Evolutionary conservation across 306 rosid genomes (phyloP), one percentile per base, ranked within the genome.

Genomic region (Purshia tridentata): DNA sequence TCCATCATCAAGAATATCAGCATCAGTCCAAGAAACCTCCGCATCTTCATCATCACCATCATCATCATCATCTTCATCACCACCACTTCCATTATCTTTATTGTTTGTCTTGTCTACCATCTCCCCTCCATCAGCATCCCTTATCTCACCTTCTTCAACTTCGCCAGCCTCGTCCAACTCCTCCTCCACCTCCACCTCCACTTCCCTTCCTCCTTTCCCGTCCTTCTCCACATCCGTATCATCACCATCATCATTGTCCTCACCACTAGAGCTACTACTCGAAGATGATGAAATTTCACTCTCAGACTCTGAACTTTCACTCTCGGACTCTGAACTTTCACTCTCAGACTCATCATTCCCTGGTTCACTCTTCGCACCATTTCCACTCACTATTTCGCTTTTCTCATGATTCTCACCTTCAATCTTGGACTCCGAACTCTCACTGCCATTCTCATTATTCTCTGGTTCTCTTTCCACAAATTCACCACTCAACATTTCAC

Each of bases 111-210:
- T 37, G 20, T 14, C 45, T 14, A 1, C 67, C 72, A 64, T 44
- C 47, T 66, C 77, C 67, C 52, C 51, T 54, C 23, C 84, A 73
- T 66, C 86, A 20, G 78, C 83, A 76, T 80, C 90, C 71, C 80
- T 77, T 80, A 87, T 78, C 83, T 91, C 93, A 14, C 96, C 98
- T 73, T 90, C 98, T 80, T 90, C 97, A 75, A 85, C 68, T 46
- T 89, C 91, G 54, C 65, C 76, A 11, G 6, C 59, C 81, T 46
- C 59, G 0, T 62, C 41, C 2, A 13, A 68, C 2, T 42, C 12
- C 39, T 35, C 65, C 80, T 41, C 59, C 9, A 37, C 81, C 3
- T 20, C 56, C 74, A 40, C 60, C 61, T 51, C 54, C 49, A 35
- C 45, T 61, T 45, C 65, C 72, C 45, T 78, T 16, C 59, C 53